Evolutionary conservation across 768 basidiomycete genomes (phyloP).

Genomic region (Mycena chlorophos): DNA sequence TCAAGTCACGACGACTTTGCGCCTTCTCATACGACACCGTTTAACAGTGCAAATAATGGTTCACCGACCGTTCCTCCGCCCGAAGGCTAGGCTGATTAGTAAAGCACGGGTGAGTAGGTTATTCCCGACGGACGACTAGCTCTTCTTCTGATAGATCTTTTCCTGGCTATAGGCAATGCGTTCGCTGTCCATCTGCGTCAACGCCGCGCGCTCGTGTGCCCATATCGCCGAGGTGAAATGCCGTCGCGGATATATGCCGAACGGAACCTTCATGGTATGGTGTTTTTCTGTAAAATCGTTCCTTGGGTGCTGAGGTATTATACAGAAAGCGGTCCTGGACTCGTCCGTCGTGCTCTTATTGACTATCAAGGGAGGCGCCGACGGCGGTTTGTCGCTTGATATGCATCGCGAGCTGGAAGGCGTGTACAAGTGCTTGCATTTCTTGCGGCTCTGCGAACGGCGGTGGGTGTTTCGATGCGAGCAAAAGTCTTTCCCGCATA

Average conservation of each 20-base stretch:
- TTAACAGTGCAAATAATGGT: constrained; percentile 45
- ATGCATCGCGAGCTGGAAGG: constrained; percentile 36
- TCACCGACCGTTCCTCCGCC: constrained; percentile 63
- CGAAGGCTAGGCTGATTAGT: constrained; percentile 34
- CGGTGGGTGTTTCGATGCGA: constrained; percentile 6
- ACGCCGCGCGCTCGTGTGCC: constrained; percentile 59
- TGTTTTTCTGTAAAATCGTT: not conserved
- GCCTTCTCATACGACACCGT: not conserved
- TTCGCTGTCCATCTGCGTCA: constrained; percentile 65
- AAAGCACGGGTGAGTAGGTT: not conserved
- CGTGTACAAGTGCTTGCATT: constrained; percentile 39
- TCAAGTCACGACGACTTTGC: not conserved
- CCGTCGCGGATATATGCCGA: constrained; percentile 24
- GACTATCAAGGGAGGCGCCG: constrained; percentile 40
- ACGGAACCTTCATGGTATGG: constrained; percentile 12
- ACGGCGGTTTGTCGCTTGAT: constrained; percentile 30
- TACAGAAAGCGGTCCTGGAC: constrained; percentile 36
- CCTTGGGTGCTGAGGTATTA: not conserved
- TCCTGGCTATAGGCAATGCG: constrained; percentile 24
- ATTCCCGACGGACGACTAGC: not conserved
- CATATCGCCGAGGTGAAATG: constrained; percentile 53
- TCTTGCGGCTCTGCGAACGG: constrained; percentile 5
- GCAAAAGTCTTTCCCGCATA: not conserved
- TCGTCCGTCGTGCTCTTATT: constrained; percentile 46
- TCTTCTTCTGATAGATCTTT: not conserved